phyloP scores from a whole-genome alignment of 306 rosid genomes.

The Senna tora region DNA sequence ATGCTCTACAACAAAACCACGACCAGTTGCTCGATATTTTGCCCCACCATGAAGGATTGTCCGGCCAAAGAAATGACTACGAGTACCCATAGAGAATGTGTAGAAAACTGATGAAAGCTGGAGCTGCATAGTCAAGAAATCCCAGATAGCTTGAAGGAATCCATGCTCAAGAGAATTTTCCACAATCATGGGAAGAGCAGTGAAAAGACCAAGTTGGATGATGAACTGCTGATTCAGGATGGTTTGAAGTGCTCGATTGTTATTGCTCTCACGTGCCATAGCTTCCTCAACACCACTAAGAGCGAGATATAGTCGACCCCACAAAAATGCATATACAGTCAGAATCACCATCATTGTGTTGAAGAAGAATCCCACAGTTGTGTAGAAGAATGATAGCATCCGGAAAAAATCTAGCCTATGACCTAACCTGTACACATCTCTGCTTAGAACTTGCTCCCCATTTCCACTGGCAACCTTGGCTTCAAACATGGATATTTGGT shows the following conservation, averaged over 20 bases:
- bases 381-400: conserved; percentile 83
- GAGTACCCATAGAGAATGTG: conserved; percentile 89
- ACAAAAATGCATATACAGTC: conserved; percentile 79
- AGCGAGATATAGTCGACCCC: conserved; percentile 82
- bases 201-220: conserved; percentile 80
- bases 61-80: conserved; percentile 79
- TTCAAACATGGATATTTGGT: conserved; percentile 90
- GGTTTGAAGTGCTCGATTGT: conserved; percentile 59
- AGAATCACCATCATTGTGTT: conserved; percentile 75
- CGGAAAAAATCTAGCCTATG: conserved; percentile 84
- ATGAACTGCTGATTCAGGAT: conserved; percentile 78
- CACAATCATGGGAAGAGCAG: conserved; percentile 92
- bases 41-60: conserved; percentile 94
- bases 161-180: conserved; percentile 83
- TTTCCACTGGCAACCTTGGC: conserved; percentile 95
- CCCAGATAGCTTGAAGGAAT: conserved; percentile 86
- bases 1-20: conserved; percentile 91
- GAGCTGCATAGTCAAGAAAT: conserved; percentile 83
- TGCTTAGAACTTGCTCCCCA: conserved; percentile 83
- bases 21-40: conserved; percentile 87
- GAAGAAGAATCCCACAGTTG: conserved; percentile 87
- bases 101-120: conserved; percentile 88
- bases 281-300: conserved; percentile 83
- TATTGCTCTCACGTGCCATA: conserved; percentile 46
- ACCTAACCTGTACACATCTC: conserved; percentile 88